These are phyloP conservation scores for Wallacemonas sp. DNA, from an alignment of 208 protist genomes.

Conservation along the genomic window DNA sequence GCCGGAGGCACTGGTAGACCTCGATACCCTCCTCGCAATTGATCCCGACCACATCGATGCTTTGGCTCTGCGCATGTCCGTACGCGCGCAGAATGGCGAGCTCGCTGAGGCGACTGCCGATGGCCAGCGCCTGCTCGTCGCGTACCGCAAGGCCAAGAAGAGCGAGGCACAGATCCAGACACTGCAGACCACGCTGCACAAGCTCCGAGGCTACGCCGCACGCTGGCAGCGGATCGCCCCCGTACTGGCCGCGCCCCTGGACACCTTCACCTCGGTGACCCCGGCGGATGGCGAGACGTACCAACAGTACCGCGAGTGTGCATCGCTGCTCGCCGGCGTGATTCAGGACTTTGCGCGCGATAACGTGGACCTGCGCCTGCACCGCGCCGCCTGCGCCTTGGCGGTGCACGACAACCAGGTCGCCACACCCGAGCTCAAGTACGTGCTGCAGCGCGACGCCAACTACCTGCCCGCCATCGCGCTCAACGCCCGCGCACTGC, in stretches of 20 bases:
- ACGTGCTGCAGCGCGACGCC: constrained; percentile 62
- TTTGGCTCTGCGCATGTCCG: constrained; percentile 54
- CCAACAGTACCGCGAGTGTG: constrained; percentile 49
- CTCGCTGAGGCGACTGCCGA: constrained; percentile 54
- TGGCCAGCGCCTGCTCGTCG: constrained; percentile 30
- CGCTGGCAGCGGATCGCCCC: constrained; percentile 45
- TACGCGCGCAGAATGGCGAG: constrained; percentile 58
- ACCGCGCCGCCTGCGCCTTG: constrained; percentile 81
- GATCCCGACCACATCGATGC: constrained; percentile 48
- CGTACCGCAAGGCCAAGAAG: constrained; percentile 42
- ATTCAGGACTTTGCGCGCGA: constrained; percentile 74
- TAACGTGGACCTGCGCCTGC: constrained; percentile 77
- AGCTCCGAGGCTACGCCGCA: constrained; percentile 41
- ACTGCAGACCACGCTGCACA: constrained; percentile 29
- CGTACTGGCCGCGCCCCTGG: constrained; percentile 32
- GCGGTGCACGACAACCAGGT: constrained; percentile 48
- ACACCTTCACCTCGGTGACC: constrained; percentile 8
- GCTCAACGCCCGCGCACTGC: constrained; percentile 73
- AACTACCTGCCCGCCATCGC: constrained; percentile 75
- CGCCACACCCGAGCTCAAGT: constrained; percentile 72
- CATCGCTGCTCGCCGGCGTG: constrained; percentile 48
- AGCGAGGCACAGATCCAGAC: constrained; percentile 14
- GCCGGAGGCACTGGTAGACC: constrained; percentile 45
- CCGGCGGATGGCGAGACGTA: constrained; percentile 8
- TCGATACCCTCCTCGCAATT: constrained; percentile 53